phyloP scores from a whole-genome alignment of 1,139 yeast species.

The Nematodospora anomalae region DNA sequence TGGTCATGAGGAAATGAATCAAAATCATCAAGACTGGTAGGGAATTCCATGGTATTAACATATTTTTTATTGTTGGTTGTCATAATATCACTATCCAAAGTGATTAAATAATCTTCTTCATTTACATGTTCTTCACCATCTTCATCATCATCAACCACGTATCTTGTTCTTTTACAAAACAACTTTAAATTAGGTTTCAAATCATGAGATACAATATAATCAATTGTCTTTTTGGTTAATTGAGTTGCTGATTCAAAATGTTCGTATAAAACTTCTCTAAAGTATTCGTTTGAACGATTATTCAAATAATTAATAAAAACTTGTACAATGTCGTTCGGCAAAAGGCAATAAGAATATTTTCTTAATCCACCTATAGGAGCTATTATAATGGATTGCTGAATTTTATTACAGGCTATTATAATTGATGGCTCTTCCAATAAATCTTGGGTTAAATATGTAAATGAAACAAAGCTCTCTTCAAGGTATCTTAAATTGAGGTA shows the following conservation, averaged over 20 bases:
- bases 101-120: constrained; percentile 38
- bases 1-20: constrained; percentile 42
- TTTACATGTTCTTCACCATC: constrained; percentile 18
- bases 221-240: constrained; percentile 51
- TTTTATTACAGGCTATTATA: constrained; percentile 31
- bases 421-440: constrained; percentile 32
- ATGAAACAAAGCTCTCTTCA: constrained; percentile 17
- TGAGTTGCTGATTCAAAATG: constrained; percentile 30
- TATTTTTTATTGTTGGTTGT: constrained; percentile 31
- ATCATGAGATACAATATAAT: constrained; percentile 50
- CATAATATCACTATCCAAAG: constrained; percentile 35
- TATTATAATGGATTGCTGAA: constrained; percentile 29
- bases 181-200: constrained; percentile 50
- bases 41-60: constrained; percentile 19
- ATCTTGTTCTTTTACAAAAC: constrained; percentile 51
- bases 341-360: constrained; percentile 39
- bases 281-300: constrained; percentile 21
- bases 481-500: constrained; percentile 30
- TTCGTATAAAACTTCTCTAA: constrained; percentile 23
- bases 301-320: constrained; percentile 29
- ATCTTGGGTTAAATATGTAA: constrained; percentile 25
- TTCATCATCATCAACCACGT: constrained; percentile 29
- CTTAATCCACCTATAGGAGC: constrained; percentile 46
- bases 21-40: constrained; percentile 13
- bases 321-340: constrained; percentile 36